Base-by-base conservation (phyloP, 2,329 filamentous ascomycete species). In the Xylariomycetidae sp. region DNA sequence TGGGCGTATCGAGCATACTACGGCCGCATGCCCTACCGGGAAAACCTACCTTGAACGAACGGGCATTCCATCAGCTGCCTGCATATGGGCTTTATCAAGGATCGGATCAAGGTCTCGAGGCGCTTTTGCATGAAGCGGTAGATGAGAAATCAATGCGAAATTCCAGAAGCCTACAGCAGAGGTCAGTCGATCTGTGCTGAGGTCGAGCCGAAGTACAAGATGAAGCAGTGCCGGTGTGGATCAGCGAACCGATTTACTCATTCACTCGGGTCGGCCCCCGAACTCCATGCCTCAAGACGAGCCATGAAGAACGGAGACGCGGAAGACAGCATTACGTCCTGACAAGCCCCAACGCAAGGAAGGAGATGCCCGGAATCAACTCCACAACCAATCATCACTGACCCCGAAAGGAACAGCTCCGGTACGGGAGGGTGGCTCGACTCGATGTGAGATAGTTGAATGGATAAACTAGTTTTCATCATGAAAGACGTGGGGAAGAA, bases 361-460 rank as follows among this genome's bases (percentile, higher is more conserved):
- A 44, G 13, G 19, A 37, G 34, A 14, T 45, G 48, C 52, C 48
- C 54, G 54, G 15, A 49, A 57, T 57, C 57, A 76, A 83, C 82
- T 85, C 76, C 80, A 85, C 82, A 80, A 85, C 82, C 72, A 57
- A 61, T 85, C 81, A 69, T 85, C 61, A 66, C 70, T 61, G 53
- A 54, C 59, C 45, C 49, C 50, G 46, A 52, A 50, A 17, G 51
- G 59, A 56, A 50, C 58, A 46, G 53, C 76, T 86, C 66, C 58
- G 74, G 80, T 84, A 76, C 60, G 80, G 74, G 72, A 85, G 82
- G 66, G 74, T 77, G 73, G 74, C 78, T 82, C 68, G 80, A 79
- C 67, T 58, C 64, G 63, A 40, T 61, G 72, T 68, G 72, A 70
- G 59, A 68, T 82, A 71, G 76, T 80, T 73, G 79, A 83, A 83